Evolutionary conservation across 1,284 basidiomycete genomes (phyloP).

Genomic region (Microbotryum lychnidis-dioicae): DNA sequence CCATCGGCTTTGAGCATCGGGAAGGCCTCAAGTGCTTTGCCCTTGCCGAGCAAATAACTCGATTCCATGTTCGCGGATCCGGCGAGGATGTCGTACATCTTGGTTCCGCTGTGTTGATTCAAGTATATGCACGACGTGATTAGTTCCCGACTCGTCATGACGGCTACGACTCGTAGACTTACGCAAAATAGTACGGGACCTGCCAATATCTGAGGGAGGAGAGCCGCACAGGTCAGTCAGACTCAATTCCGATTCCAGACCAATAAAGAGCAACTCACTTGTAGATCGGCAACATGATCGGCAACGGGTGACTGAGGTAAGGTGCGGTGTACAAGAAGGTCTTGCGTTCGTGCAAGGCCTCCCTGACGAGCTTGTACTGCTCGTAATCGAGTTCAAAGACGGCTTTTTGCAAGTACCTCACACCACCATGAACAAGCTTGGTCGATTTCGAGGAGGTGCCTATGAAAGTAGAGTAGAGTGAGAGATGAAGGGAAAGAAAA

Average conservation of each 20-base stretch:
- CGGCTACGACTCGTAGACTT: not conserved
- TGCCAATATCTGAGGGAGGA: conserved; percentile 73
- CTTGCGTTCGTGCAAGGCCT: conserved; percentile 84
- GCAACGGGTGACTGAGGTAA: conserved; percentile 82
- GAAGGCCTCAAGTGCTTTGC: conserved; percentile 87
- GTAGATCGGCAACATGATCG: conserved; percentile 89
- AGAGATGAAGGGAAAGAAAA: not conserved
- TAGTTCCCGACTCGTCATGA: too few species aligned
- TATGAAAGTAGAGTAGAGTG: conserved; percentile 34
- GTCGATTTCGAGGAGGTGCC: conserved; percentile 95
- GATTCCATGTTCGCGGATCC: conserved; percentile 96
- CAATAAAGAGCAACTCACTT: conserved; percentile 48
- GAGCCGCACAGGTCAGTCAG: conserved; percentile 21
- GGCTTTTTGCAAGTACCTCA: conserved; percentile 94
- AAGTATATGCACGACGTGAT: too few species aligned
- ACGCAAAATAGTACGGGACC: conserved; percentile 84
- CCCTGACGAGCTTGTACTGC: conserved; percentile 72
- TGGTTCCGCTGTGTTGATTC: conserved; percentile 57
- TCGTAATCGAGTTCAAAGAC: conserved; percentile 90
- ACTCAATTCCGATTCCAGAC: not conserved
- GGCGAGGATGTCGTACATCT: conserved; percentile 91
- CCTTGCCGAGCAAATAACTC: conserved; percentile 88
- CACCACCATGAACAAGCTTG: conserved; percentile 95
- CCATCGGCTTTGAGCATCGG: conserved; percentile 94
- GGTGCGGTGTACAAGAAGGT: conserved; percentile 95